Evolutionary conservation across 148 eudicot species (phyloP).

Genomic region (Polygonum maritimum): DNA sequence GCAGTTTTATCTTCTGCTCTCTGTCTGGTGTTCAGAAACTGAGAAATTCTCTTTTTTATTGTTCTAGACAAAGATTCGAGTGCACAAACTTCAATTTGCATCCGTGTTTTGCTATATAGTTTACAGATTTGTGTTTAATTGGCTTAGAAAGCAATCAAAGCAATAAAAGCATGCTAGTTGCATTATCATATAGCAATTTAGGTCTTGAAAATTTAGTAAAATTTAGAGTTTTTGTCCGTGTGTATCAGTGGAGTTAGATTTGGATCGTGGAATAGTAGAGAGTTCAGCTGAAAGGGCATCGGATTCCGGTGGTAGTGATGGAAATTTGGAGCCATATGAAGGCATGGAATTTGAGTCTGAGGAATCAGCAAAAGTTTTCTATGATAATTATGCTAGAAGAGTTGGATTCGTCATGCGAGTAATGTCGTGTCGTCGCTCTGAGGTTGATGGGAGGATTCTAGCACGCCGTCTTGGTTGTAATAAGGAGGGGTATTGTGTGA

Average conservation of each 20-base stretch:
- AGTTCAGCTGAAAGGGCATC: constrained; percentile 9
- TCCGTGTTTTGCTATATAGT: not conserved
- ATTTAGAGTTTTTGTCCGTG: not conserved
- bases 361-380: constrained; percentile 29
- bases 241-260: constrained; percentile 19
- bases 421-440: constrained; percentile 29
- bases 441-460: constrained; percentile 26
- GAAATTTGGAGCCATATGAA: constrained; percentile 20
- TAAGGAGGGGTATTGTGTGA: constrained; percentile 28
- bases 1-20: constrained; percentile 10
- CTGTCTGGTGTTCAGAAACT: not conserved
- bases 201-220: not conserved
- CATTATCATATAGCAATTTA: not conserved
- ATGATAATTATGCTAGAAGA: constrained; percentile 22
- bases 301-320: constrained; percentile 1
- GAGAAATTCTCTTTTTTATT: not conserved
- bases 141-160: not conserved
- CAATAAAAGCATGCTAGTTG: not conserved
- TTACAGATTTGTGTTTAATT: constrained; percentile 12
- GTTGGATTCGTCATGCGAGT: constrained; percentile 29
- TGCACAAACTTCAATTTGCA: not conserved
- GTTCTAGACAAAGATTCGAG: not conserved
- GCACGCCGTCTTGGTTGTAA: constrained; percentile 28
- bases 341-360: constrained; percentile 29
- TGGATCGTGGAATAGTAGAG: constrained; percentile 10